Percentiles rank a stretch among this genome's conserved stretches.
These are phyloP conservation scores for Pouteria glomerata DNA, from an alignment of 148 eudicot genomes.

Conservation along the genomic window DNA sequence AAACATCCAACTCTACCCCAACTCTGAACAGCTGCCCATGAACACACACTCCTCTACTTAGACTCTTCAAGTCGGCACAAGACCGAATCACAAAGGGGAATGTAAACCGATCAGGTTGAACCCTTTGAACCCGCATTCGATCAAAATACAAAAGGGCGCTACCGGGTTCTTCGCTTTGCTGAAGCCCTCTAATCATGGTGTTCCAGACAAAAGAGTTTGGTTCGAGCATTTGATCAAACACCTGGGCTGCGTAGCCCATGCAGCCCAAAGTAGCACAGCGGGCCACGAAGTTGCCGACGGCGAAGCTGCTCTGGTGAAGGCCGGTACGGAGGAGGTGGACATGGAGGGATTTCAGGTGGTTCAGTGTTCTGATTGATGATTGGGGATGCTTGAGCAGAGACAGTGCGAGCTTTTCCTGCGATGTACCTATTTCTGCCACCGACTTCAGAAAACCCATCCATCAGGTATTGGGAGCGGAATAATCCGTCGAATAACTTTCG, in stretches of 20 bases:
- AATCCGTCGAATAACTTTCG: too few species aligned
- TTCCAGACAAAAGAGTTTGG: slow-evolving; percentile 28
- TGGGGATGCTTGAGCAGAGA: slow-evolving; percentile 15
- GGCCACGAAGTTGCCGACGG: slow-evolving; percentile 17
- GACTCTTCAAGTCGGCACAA: slow-evolving; percentile 13
- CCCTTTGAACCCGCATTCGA: slow-evolving; percentile 6
- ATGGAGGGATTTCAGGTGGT: slow-evolving; percentile 18
- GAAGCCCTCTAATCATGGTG: slow-evolving; percentile 21
- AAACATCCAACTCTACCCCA: slow-evolving; percentile 18
- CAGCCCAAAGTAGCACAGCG: slow-evolving; percentile 13
- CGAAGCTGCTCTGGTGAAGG: slow-evolving; percentile 21
- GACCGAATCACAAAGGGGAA: slow-evolving; percentile 23
- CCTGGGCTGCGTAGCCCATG: slow-evolving; percentile 14
- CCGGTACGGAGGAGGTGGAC: slow-evolving; percentile 17
- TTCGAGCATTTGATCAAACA: slow-evolving; percentile 21
- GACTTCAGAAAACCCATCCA: slow-evolving; percentile 14
- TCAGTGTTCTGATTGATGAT: slow-evolving; percentile 10
- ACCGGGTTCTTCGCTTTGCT: slow-evolving; percentile 14
- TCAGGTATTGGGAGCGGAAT: neutral
- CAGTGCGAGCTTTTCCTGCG: slow-evolving; percentile 10
- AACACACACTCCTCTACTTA: slow-evolving; percentile 8
- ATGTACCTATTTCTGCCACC: neutral
- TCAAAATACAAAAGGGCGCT: slow-evolving; percentile 4
- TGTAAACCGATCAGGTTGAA: slow-evolving; percentile 16
- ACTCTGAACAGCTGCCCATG: slow-evolving; percentile 18